Evolutionary conservation across 345 rosid species (phyloP).

Genomic region (Murraya koenigii): DNA sequence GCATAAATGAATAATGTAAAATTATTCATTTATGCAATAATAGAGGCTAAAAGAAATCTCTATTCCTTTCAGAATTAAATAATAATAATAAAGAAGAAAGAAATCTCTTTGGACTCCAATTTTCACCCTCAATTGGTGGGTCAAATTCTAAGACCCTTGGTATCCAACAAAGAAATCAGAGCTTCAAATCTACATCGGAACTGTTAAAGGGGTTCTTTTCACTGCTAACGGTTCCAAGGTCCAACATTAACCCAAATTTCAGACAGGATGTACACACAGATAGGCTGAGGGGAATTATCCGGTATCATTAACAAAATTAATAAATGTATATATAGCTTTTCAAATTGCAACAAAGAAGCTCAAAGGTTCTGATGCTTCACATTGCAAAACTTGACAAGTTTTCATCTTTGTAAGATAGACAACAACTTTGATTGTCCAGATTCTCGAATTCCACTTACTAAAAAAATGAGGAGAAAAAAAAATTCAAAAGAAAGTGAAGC

Average conservation of each 20-base stretch:
- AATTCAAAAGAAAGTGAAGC: neutral
- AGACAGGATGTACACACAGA: neutral
- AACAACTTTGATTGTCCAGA: neutral
- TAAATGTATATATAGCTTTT: neutral
- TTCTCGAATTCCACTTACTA: neutral
- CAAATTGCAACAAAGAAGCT: neutral
- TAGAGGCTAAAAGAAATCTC: neutral
- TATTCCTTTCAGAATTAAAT: no score
- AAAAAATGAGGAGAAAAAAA: neutral
- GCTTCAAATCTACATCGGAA: neutral
- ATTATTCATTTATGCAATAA: neutral
- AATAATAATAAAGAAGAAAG: neutral
- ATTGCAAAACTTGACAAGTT: neutral
- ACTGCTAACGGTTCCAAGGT: neutral
- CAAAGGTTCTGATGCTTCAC: neutral
- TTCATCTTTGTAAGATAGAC: neutral
- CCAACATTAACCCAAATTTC: neutral
- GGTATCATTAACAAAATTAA: neutral
- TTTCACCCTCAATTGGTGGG: no score
- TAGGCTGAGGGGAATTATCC: neutral
- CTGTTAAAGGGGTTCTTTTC: neutral
- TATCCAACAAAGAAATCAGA: neutral
- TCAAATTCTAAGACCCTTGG: neutral
- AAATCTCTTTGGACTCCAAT: neutral
- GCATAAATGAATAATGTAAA: neutral